Conservation (phyloP, 2,329 filamentous ascomycete genomes). For the Diaporthe citrichinensis region DNA sequence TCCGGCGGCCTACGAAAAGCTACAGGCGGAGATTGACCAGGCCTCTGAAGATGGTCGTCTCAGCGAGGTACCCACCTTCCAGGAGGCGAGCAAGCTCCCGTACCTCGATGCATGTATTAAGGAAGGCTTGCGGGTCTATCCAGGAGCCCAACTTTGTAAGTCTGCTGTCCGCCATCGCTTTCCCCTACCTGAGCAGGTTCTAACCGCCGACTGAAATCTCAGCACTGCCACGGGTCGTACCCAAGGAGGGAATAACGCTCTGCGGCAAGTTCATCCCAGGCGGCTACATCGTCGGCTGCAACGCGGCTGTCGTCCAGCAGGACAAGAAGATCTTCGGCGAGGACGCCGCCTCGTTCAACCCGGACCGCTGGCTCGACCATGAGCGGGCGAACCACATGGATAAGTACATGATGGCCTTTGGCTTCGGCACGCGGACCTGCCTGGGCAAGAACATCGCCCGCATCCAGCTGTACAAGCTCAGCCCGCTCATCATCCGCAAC, state of each 20-base stretch:
- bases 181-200: background rate
- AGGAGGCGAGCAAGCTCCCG: constrained; percentile 49
- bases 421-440: constrained; percentile 3
- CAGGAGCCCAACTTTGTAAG: constrained; percentile 10
- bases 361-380: constrained; percentile 16
- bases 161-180: background rate
- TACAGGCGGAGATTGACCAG: constrained; percentile 45
- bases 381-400: constrained; percentile 1
- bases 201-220: constrained; percentile 45
- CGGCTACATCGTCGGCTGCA: constrained; percentile 13
- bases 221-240: background rate
- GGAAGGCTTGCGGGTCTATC: constrained; percentile 46
- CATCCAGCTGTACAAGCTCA: constrained; percentile 27
- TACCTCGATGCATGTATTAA: constrained; percentile 53
- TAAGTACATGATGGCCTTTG: constrained; percentile 14
- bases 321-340: constrained; percentile 6
- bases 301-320: background rate
- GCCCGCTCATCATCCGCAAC: constrained; percentile 3
- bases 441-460: constrained; percentile 28
- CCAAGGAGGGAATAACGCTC: background rate
- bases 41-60: constrained; percentile 37
- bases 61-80: constrained; percentile 40
- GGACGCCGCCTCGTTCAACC: background rate
- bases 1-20: constrained; percentile 41
- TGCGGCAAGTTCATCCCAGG: constrained; percentile 11